These are phyloP conservation scores for Orbilia oligospora DNA, from an alignment of 2,329 filamentous ascomycete genomes.

Conservation along the genomic window DNA sequence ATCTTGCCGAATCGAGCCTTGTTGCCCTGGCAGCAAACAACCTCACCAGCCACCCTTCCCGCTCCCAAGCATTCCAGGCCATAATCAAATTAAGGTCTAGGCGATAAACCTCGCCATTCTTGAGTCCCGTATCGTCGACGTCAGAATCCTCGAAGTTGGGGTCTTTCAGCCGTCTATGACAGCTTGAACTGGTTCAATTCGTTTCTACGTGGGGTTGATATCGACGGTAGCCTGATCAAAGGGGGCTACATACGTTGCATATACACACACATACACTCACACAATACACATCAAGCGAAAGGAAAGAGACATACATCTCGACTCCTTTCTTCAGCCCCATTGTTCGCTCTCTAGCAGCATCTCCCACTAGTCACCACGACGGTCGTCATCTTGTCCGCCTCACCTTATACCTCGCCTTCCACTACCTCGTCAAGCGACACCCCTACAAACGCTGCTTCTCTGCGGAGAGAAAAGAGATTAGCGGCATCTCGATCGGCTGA, in stretches of 20 bases:
- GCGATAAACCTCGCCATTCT: conserved; percentile 39
- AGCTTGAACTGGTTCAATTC: conserved; percentile 24
- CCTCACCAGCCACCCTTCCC: conserved; percentile 48
- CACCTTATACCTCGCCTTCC: conserved; percentile 60
- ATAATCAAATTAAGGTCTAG: conserved; percentile 9
- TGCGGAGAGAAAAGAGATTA: conserved; percentile 51
- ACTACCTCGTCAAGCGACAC: conserved; percentile 59
- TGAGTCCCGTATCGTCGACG: conserved; percentile 18
- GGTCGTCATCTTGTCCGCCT: conserved; percentile 60
- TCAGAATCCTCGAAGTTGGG: conserved; percentile 24
- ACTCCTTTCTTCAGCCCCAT: conserved; percentile 22
- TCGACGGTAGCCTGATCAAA: conserved; percentile 19
- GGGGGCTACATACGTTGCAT: conserved; percentile 7
- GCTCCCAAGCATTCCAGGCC: conserved; percentile 28
- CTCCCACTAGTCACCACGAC: conserved; percentile 50
- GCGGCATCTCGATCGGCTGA: conserved; percentile 51
- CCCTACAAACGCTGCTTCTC: conserved; percentile 58
- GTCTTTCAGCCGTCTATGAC: conserved; percentile 25
- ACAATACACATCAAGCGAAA: conserved; percentile 20
- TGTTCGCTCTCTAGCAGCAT: conserved; percentile 21
- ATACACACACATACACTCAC: not conserved
- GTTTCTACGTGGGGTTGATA: not conserved
- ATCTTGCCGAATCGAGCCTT: conserved; percentile 43
- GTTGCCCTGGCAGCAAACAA: conserved; percentile 58
- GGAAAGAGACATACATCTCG: conserved; percentile 17